phyloP scores from a whole-genome alignment of 805 yeast genomes.

The Yamadazyma scolyti region DNA sequence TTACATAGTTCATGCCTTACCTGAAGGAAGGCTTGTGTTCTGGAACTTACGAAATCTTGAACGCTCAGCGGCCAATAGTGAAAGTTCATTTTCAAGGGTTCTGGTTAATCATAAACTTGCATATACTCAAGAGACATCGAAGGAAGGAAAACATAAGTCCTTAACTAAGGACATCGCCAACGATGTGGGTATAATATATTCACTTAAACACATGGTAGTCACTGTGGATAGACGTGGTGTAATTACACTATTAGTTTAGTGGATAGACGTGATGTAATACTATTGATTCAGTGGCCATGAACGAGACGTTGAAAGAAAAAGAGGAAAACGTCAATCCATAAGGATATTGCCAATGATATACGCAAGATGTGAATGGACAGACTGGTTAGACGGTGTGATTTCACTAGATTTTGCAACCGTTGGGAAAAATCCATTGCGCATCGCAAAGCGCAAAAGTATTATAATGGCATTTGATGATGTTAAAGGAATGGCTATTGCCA shows the following conservation, averaged over 20 bases:
- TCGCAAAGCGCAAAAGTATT: too few species aligned
- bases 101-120: constrained; percentile 5
- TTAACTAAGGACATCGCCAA: constrained; percentile 36
- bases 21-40: constrained; percentile 4
- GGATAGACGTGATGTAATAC: too few species aligned
- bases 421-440: too few species aligned
- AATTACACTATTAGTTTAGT: constrained; percentile 18
- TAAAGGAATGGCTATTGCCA: constrained; percentile 64
- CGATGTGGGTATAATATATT: constrained; percentile 41
- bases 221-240: constrained; percentile 67
- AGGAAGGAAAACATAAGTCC: not conserved
- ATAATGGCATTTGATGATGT: constrained; percentile 51
- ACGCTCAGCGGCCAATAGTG: constrained; percentile 4
- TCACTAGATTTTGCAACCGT: too few species aligned
- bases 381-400: too few species aligned
- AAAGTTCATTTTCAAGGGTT: constrained; percentile 7
- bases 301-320: too few species aligned
- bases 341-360: too few species aligned
- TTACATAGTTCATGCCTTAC: constrained; percentile 6
- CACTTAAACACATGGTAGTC: constrained; percentile 58
- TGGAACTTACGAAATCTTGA: constrained; percentile 12
- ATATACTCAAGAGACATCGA: constrained; percentile 7
- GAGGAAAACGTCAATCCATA: too few species aligned
- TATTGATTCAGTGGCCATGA: too few species aligned
- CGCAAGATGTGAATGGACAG: too few species aligned